Conservation (phyloP, 202 grass and related monocot genomes). For the Zoysia matrella region DNA sequence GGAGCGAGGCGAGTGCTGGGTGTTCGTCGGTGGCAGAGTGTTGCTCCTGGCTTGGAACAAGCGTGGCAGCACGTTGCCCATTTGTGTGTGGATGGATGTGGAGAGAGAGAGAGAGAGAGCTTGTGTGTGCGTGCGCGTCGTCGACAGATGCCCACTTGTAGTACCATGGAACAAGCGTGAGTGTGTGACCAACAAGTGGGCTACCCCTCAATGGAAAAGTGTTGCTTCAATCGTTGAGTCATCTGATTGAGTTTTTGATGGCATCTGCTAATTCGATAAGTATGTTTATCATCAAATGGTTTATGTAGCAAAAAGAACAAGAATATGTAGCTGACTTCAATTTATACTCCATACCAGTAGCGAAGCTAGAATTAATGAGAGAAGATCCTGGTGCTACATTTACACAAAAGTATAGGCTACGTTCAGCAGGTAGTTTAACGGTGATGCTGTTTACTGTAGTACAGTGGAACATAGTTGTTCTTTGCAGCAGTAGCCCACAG, state of each 20-base stretch:
- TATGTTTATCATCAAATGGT: not conserved
- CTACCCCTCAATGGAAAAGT: not conserved
- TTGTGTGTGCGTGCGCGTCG: not conserved
- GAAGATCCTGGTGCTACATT: too few species aligned
- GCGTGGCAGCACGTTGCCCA: constrained; percentile 67
- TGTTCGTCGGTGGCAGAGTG: constrained; percentile 31
- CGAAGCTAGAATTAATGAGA: too few species aligned
- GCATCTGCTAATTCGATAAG: not conserved
- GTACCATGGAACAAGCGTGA: not conserved
- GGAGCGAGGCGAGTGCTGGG: constrained; percentile 39
- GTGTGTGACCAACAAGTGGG: not conserved
- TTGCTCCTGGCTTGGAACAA: constrained; percentile 40
- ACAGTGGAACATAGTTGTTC: too few species aligned
- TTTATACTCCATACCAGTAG: too few species aligned
- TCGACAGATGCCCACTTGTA: not conserved
- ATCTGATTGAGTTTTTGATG: not conserved
- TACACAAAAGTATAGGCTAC: too few species aligned
- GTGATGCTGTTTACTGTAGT: too few species aligned
- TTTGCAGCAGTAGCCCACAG: too few species aligned
- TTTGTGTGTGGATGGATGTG: not conserved
- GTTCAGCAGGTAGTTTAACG: too few species aligned
- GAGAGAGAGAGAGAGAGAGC: not conserved
- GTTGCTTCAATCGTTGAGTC: not conserved
- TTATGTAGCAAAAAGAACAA: not conserved
- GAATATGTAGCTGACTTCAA: too few species aligned